A percentile compares a stretch with the other conserved stretches of the same genome.
These are phyloP conservation scores for Penicillium sp. DNA, from an alignment of 2,329 filamentous ascomycete species.

Conservation along the genomic window DNA sequence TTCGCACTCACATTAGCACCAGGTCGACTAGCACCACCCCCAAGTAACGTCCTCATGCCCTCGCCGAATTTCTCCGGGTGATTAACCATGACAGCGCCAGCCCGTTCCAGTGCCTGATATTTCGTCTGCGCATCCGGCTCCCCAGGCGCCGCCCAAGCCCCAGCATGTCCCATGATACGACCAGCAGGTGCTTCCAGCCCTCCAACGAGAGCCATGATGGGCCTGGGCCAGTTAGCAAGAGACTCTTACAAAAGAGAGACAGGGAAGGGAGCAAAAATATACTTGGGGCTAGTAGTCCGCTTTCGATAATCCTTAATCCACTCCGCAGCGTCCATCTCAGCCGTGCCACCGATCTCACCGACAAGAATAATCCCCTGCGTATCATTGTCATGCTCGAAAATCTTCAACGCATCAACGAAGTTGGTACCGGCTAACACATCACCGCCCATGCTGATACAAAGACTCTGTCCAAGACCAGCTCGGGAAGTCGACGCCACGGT, in stretches of 20 bases:
- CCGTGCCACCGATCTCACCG: constrained; percentile 72
- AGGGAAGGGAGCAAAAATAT: constrained; percentile 40
- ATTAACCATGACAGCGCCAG: constrained; percentile 71
- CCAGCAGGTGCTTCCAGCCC: constrained; percentile 67
- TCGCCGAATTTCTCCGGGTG: constrained; percentile 76
- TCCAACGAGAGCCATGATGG: constrained; percentile 73
- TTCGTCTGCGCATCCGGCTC: constrained; percentile 70
- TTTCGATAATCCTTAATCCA: constrained; percentile 71
- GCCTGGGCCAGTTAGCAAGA: constrained; percentile 50
- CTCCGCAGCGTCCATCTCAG: constrained; percentile 72
- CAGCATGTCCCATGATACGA: constrained; percentile 78
- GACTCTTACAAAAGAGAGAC: background rate
- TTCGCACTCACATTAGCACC: constrained; percentile 27
- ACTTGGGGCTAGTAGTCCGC: constrained; percentile 66
- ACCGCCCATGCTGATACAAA: constrained; percentile 78
- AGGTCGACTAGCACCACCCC: constrained; percentile 37
- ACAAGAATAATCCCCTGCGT: constrained; percentile 74
- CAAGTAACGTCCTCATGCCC: constrained; percentile 66
- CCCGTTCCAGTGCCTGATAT: constrained; percentile 66
- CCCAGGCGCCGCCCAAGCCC: constrained; percentile 70
- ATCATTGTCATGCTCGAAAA: constrained; percentile 68
- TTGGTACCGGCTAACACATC: constrained; percentile 76
- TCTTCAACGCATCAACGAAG: constrained; percentile 70
- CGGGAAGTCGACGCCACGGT: constrained; percentile 74
- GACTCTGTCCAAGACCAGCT: constrained; percentile 75